Evolutionary conservation across 192 early-diverging fungal species (phyloP).

Genomic region (Funneliformis mosseae): DNA sequence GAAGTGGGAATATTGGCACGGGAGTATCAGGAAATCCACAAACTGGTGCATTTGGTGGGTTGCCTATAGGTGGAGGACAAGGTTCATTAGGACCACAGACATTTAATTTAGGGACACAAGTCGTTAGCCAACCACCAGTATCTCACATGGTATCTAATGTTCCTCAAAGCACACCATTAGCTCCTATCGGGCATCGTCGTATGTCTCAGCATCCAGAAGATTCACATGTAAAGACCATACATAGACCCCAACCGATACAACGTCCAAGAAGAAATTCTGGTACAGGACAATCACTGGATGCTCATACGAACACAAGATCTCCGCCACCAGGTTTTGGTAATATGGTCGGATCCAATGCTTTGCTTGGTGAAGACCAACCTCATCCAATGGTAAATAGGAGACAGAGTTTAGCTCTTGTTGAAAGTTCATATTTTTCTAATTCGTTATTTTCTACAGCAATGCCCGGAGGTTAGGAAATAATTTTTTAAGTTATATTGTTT

Average conservation of each 20-base stretch:
- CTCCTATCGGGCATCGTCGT: conserved; percentile 49
- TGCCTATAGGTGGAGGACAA: conserved; percentile 31
- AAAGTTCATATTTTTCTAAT: conserved; percentile 33
- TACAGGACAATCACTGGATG: neutral
- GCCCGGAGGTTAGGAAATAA: conserved; percentile 26
- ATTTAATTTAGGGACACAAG: conserved; percentile 33
- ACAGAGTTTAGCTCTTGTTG: conserved; percentile 17
- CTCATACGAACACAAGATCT: conserved; percentile 18
- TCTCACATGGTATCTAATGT: conserved; percentile 41
- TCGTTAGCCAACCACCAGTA: conserved; percentile 37
- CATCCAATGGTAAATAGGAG: conserved; percentile 9
- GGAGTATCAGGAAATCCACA: conserved; percentile 22
- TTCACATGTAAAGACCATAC: conserved; percentile 42
- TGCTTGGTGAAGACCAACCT: conserved; percentile 23
- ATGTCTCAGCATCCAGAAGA: conserved; percentile 46
- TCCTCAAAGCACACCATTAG: conserved; percentile 41
- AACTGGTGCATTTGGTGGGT: conserved; percentile 35
- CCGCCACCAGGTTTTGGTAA: conserved; percentile 33
- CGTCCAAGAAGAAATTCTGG: conserved; percentile 34
- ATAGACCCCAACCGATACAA: conserved; percentile 47
- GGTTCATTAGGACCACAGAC: conserved; percentile 26
- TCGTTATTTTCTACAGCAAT: conserved; percentile 28
- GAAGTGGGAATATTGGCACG: conserved; percentile 10
- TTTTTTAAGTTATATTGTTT: neutral
- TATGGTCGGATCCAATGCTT: conserved; percentile 10